These are phyloP conservation scores for Crithidia bombi DNA, from an alignment of 208 protist genomes.

Conservation along the genomic window DNA sequence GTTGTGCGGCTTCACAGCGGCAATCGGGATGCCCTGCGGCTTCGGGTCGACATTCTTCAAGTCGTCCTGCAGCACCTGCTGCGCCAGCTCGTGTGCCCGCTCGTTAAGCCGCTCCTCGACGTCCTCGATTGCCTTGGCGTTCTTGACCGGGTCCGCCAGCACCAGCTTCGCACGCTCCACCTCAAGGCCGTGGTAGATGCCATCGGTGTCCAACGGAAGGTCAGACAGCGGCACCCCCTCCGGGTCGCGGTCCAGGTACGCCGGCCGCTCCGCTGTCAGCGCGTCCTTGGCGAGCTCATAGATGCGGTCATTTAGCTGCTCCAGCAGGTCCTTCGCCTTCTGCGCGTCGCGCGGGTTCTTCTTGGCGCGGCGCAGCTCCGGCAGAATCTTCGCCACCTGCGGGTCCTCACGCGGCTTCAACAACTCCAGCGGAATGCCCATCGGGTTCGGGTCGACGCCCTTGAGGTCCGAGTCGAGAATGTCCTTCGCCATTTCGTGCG, in stretches of 20 bases:
- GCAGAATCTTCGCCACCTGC: constrained; percentile 58
- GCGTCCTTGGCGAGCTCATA: constrained; percentile 54
- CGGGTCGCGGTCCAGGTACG: constrained; percentile 58
- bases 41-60: constrained; percentile 47
- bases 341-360: constrained; percentile 47
- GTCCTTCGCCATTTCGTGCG: constrained; percentile 61
- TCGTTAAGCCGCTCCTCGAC: constrained; percentile 67
- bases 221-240: constrained; percentile 60
- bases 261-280: constrained; percentile 47
- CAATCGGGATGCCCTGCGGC: constrained; percentile 56
- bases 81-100: constrained; percentile 57
- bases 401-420: constrained; percentile 58
- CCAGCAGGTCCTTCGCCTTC: constrained; percentile 46
- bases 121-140: constrained; percentile 63
- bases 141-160: constrained; percentile 52
- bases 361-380: constrained; percentile 66
- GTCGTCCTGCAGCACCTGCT: constrained; percentile 64
- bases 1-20: constrained; percentile 57
- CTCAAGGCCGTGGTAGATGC: constrained; percentile 66
- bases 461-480: constrained; percentile 57
- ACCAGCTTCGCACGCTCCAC: constrained; percentile 68
- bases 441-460: constrained; percentile 56
- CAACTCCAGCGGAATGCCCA: constrained; percentile 64
- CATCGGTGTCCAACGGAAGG: constrained; percentile 69
- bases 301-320: constrained; percentile 58